Evolutionary conservation across 148 eudicot genomes (phyloP).

Genomic region (Amaranthus hypochondriacus): DNA sequence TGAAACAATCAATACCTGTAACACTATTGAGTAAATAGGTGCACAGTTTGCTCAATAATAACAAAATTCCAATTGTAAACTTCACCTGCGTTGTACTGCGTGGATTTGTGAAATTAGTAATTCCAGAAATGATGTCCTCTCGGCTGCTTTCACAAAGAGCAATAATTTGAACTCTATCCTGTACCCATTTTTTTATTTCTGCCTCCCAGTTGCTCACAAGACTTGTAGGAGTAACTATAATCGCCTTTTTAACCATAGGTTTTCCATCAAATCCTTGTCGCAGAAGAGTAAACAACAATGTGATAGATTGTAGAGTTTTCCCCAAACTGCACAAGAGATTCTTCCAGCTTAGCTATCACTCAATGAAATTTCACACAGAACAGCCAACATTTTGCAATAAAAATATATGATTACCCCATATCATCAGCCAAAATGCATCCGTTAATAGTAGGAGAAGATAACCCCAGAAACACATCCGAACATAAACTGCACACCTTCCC

Average conservation of each 20-base stretch:
- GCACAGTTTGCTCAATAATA: slow-evolving; percentile 11
- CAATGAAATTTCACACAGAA: slow-evolving; percentile 6
- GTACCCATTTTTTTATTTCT: slow-evolving; percentile 94
- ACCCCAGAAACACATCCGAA: slow-evolving; percentile 89
- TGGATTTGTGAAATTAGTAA: slow-evolving; percentile 61
- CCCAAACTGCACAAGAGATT: slow-evolving; percentile 69
- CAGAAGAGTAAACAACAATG: slow-evolving; percentile 88
- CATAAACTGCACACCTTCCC: slow-evolving; percentile 99
- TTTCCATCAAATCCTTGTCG: slow-evolving; percentile 92
- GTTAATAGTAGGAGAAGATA: slow-evolving; percentile 48
- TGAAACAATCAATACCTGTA: slow-evolving; percentile 90
- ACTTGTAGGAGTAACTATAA: slow-evolving; percentile 97
- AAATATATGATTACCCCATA: slow-evolving; percentile 70
- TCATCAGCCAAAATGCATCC: slow-evolving; percentile 99
- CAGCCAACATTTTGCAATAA: slow-evolving; percentile 7
- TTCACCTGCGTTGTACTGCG: slow-evolving; percentile 62
- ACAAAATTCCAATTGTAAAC: slow-evolving; percentile 6
- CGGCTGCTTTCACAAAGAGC: slow-evolving; percentile 95
- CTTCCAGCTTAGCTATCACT: slow-evolving; percentile 4
- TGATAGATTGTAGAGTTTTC: slow-evolving; percentile 95
- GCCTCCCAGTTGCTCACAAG: slow-evolving; percentile 99
- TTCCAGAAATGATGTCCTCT: slow-evolving; percentile 72
- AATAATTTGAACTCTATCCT: slow-evolving; percentile 75
- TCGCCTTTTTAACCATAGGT: slow-evolving; percentile 88
- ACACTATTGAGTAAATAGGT: slow-evolving; percentile 23